Evolutionary conservation across 1,284 basidiomycete species (phyloP).

Genomic region (Microbotryomycetes sp.): DNA sequence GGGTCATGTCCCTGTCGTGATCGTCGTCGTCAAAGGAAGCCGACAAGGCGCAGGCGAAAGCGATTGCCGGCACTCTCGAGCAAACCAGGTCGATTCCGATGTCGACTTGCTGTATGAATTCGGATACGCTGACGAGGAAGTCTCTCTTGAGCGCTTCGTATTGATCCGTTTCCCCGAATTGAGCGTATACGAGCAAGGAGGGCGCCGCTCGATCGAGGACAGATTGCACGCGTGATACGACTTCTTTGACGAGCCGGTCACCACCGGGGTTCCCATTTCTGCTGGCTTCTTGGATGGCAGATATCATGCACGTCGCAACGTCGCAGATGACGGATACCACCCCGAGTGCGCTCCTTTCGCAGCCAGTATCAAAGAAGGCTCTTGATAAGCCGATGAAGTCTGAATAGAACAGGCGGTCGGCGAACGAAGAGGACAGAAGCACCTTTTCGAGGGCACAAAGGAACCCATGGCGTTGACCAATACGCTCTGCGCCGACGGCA

Average conservation of each 20-base stretch:
- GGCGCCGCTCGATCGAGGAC: not conserved
- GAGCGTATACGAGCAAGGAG: not conserved
- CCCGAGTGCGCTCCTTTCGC: not conserved
- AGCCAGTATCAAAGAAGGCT: not conserved
- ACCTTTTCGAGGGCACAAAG: not conserved
- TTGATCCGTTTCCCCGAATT: not conserved
- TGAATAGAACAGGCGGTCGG: conserved; percentile 5
- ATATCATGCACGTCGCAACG: not conserved
- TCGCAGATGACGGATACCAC: not conserved
- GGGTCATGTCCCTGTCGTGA: not conserved
- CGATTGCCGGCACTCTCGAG: not conserved
- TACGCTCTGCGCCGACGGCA: not conserved
- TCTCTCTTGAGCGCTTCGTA: not conserved
- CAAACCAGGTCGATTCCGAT: not conserved
- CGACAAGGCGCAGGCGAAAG: not conserved
- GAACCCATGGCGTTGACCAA: not conserved
- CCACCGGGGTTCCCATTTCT: not conserved
- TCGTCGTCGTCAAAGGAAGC: not conserved
- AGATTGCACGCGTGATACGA: not conserved
- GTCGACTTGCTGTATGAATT: not conserved
- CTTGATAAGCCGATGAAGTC: not conserved
- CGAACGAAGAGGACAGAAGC: conserved; percentile 1
- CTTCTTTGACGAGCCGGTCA: not conserved
- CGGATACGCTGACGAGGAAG: not conserved
- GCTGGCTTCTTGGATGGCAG: not conserved